These are phyloP conservation scores for Talaromyces islandicus DNA, from an alignment of 2,329 filamentous ascomycete genomes.

Conservation along the genomic window DNA sequence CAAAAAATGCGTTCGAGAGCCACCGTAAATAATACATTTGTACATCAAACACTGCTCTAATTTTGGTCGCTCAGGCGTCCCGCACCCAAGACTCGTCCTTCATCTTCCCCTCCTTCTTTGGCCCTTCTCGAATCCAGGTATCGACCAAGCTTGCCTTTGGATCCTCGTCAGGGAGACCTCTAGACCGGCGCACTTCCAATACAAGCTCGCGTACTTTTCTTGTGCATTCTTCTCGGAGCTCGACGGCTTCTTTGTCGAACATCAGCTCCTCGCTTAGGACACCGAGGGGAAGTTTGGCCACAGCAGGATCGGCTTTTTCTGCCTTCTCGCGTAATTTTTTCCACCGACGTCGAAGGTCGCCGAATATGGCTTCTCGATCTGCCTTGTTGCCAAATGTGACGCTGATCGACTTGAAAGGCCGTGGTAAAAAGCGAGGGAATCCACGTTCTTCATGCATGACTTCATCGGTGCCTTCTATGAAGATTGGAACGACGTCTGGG, in stretches of 20 bases:
- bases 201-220: constrained; percentile 72
- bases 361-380: constrained; percentile 69
- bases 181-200: constrained; percentile 63
- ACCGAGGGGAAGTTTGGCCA: constrained; percentile 39
- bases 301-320: constrained; percentile 40
- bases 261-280: constrained; percentile 61
- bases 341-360: constrained; percentile 71
- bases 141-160: constrained; percentile 69
- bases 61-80: constrained; percentile 40
- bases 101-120: constrained; percentile 50
- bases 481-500: constrained; percentile 88
- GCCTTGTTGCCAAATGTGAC: constrained; percentile 75
- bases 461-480: constrained; percentile 81
- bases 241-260: constrained; percentile 66
- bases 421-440: constrained; percentile 76
- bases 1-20: background rate
- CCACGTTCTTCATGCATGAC: constrained; percentile 79
- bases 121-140: constrained; percentile 64
- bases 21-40: background rate
- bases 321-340: constrained; percentile 54
- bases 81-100: constrained; percentile 56
- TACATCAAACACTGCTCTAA: constrained; percentile 1
- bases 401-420: constrained; percentile 62
- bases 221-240: constrained; percentile 74
- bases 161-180: constrained; percentile 75